Conservation (phyloP, 306 rosid genomes). For the Phaseolus lunatus region DNA sequence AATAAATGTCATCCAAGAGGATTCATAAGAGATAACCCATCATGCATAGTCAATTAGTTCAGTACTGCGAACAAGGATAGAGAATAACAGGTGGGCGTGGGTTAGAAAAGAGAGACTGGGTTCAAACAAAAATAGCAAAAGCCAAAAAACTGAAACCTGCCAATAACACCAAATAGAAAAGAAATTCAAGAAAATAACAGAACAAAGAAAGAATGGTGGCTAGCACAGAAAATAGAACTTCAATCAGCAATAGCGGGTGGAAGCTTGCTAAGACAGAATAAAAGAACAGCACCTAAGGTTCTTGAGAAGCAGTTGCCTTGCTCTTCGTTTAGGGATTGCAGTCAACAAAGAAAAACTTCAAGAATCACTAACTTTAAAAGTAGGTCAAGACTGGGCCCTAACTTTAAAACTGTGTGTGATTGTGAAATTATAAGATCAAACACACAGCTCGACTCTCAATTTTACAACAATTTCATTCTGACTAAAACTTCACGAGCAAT, state of each 20-base stretch:
- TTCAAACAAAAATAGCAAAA: not conserved
- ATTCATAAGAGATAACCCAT: not conserved
- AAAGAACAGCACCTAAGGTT: not conserved
- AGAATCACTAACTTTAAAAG: not conserved
- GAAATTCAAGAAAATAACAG: not conserved
- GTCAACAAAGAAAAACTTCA: not conserved
- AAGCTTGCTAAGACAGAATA: not conserved
- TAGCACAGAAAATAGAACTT: not conserved
- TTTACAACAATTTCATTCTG: not conserved
- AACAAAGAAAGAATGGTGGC: not conserved
- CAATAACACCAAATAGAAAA: not conserved
- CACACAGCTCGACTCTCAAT: not conserved
- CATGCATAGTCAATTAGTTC: not conserved
- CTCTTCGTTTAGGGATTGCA: not conserved
- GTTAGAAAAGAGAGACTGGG: not conserved
- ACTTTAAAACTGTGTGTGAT: not conserved
- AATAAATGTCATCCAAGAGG: not conserved
- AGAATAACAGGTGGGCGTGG: not conserved
- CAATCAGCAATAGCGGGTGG: not conserved
- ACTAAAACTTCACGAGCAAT: not conserved
- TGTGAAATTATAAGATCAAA: not conserved
- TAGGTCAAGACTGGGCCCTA: not conserved
- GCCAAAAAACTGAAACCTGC: not conserved
- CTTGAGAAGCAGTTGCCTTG: not conserved
- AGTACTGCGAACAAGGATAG: not conserved